Base-by-base conservation (phyloP, 306 rosid genomes). In the Lathyrus tuberosus region DNA sequence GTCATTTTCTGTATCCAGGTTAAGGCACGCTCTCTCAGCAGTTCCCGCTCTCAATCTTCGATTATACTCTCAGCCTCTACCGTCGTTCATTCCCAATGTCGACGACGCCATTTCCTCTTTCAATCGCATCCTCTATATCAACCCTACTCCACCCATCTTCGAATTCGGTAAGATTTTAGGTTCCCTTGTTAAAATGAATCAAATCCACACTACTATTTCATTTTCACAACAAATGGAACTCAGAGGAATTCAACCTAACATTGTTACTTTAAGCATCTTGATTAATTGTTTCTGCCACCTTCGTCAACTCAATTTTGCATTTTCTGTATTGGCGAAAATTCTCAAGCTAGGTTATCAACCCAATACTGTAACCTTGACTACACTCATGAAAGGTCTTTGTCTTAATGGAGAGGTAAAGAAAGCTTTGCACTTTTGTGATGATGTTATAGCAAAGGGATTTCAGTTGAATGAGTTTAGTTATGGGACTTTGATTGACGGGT, bases 331-430 rank as follows among this genome's bases (percentile, higher is more conserved):
- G 1, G 24, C 1, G 3, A 72, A 67, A 12, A 67, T 73, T 17
- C 17, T 67, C 15, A 79, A 59, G 15, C 0, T 1, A 12, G 81
- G 53, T 70, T 31, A 14, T 43, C 14, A 70, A 3, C 67, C 67
- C 0, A 0, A 33, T 72, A 18, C 26, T 1, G 13, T 63, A 35
- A 72, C 77, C 0, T 24, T 63, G 4, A 63, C 8, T 8, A 63
- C 43, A 2, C 64, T 73, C 1, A n/a, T 73, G 0, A 73, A 63
- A 2, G 78, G 78, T 20, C 30, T 63, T 3, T 73, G 71, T 41
- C 16, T 51, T 14, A 15, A 14, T 0, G 33, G 65, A 0, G 5
- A 64, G 15, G 10, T 74, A 3, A 10, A 38, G 1, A 20, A 37
- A 14, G 76, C 69, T 0, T 3, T 72, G 6, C 16, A 20, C 2